Evolutionary conservation across 169 alveolate genomes (phyloP).

Genomic region (Neospora caninum): DNA sequence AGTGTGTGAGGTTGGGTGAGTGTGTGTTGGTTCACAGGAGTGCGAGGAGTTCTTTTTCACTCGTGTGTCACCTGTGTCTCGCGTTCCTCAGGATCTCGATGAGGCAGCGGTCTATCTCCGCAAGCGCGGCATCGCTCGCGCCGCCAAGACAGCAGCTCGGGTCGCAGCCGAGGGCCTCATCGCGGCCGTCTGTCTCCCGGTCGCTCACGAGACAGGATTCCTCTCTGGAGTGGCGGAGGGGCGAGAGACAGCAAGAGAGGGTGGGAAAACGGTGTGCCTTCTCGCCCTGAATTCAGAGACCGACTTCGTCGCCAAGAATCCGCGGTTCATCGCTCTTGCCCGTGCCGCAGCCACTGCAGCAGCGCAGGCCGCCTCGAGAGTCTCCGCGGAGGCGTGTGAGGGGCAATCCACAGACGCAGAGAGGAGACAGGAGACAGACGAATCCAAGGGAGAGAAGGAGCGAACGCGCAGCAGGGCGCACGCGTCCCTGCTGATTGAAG

Average conservation of each 20-base stretch:
- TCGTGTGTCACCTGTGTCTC: background rate
- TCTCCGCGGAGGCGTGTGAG: too few relatives aligned
- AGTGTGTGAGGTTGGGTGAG: background rate
- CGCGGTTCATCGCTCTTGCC: conserved; percentile 31
- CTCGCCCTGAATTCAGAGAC: conserved; percentile 3
- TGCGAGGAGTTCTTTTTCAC: too few relatives aligned
- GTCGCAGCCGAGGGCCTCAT: conserved; percentile 33
- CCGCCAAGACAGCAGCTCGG: background rate
- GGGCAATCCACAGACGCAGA: too few relatives aligned
- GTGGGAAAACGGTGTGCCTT: background rate
- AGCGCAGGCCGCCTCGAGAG: background rate
- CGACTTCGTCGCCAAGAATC: background rate
- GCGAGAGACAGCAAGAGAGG: background rate
- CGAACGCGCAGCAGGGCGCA: background rate
- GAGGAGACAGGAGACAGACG: background rate
- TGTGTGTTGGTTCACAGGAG: too few relatives aligned
- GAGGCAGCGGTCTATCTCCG: conserved; percentile 13
- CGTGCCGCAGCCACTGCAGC: background rate
- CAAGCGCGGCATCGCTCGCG: conserved; percentile 11
- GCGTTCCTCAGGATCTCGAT: background rate
- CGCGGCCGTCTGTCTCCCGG: background rate
- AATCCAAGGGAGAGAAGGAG: background rate
- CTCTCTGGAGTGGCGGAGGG: too few relatives aligned
- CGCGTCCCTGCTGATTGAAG: background rate
- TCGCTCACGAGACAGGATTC: background rate